These are phyloP conservation scores for Kurtzmaniella quercitrusa DNA, from an alignment of 1,139 yeast genomes.

Conservation along the genomic window DNA sequence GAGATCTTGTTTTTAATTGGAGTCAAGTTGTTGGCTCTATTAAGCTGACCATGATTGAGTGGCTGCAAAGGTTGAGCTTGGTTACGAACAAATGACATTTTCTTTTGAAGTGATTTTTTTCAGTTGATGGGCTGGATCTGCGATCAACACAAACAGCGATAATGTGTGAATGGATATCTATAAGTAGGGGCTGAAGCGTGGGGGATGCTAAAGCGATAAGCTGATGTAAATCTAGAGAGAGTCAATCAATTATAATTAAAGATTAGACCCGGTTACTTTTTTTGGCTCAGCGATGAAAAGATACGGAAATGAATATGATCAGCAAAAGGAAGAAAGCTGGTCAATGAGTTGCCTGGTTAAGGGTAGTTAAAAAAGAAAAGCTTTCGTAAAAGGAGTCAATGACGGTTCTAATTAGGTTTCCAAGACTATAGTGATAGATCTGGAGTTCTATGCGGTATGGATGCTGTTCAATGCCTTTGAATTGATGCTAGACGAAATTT, in stretches of 20 bases:
- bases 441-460: no score
- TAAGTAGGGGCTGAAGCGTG: not conserved
- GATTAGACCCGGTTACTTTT: no score
- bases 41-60: slow-evolving; percentile 43
- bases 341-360: no score
- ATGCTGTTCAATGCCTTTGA: not conserved
- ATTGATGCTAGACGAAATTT: not conserved
- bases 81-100: slow-evolving; percentile 1
- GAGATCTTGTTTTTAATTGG: slow-evolving; percentile 38
- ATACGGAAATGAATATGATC: not conserved
- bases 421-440: no score
- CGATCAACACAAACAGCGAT: slow-evolving; percentile 1
- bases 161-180: not conserved
- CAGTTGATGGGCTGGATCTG: not conserved
- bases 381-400: no score
- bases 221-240: no score
- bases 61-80: slow-evolving; percentile 41
- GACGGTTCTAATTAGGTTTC: no score
- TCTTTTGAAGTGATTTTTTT: not conserved
- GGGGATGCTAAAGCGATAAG: not conserved
- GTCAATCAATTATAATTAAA: not conserved
- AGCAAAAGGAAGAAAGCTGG: not conserved
- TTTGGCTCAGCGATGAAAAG: not conserved
- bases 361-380: no score
- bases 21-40: slow-evolving; percentile 36